phyloP scores from a whole-genome alignment of 306 rosid genomes.

The Quercus wislizeni region DNA sequence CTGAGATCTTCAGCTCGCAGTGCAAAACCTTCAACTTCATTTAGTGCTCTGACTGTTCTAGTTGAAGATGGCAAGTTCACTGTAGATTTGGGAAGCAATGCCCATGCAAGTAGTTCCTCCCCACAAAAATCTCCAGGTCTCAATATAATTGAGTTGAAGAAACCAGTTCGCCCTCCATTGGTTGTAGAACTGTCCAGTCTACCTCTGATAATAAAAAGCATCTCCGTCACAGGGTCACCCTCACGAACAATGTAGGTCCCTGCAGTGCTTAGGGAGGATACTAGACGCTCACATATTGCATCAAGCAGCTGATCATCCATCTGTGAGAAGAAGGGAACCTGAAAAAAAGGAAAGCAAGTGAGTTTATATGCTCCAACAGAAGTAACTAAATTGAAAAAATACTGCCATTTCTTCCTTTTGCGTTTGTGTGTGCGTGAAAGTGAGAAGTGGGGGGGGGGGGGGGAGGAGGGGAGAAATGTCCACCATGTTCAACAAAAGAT shows the following conservation, averaged over 20 bases:
- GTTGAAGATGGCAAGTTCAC: slow-evolving; percentile 89
- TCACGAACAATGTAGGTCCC: slow-evolving; percentile 89
- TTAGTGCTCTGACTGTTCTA: slow-evolving; percentile 67
- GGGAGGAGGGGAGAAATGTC: neutral
- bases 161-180: slow-evolving; percentile 91
- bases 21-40: slow-evolving; percentile 94
- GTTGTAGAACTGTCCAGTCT: slow-evolving; percentile 90
- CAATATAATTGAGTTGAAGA: slow-evolving; percentile 83
- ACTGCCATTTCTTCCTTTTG: neutral
- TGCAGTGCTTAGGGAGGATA: slow-evolving; percentile 86
- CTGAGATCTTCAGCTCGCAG: slow-evolving; percentile 93
- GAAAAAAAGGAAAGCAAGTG: slow-evolving; percentile 15
- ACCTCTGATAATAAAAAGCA: slow-evolving; percentile 90
- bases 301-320: slow-evolving; percentile 98
- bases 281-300: slow-evolving; percentile 94
- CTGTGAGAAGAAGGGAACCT: slow-evolving; percentile 98
- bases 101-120: slow-evolving; percentile 97
- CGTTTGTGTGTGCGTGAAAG: too few species aligned
- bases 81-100: slow-evolving; percentile 83
- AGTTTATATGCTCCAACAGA: slow-evolving; percentile 15
- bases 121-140: slow-evolving; percentile 98
- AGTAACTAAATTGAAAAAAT: neutral
- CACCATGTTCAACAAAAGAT: neutral
- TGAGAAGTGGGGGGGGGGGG: neutral
- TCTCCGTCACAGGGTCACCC: slow-evolving; percentile 94